Evolutionary conservation across 495 filamentous ascomycete species (phyloP).

Genomic region (Bryoglossum gracile): DNA sequence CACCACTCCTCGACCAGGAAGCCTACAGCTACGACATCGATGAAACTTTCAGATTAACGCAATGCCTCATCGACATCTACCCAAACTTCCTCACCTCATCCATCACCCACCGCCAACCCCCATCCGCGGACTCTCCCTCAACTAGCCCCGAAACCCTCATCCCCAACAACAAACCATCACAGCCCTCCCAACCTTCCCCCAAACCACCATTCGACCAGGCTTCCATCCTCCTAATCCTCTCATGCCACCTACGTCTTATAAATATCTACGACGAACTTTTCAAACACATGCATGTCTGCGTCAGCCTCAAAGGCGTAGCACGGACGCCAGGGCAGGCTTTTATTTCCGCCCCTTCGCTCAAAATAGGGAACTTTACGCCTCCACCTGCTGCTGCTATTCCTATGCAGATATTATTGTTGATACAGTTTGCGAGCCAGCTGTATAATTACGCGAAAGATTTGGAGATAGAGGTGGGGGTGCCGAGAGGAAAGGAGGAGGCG

Average conservation of each 20-base stretch:
- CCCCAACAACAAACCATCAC: neutral
- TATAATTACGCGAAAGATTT: constrained; percentile 12
- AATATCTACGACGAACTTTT: constrained; percentile 26
- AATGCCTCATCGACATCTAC: constrained; percentile 30
- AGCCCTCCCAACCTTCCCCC: neutral
- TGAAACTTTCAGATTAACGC: constrained; percentile 25
- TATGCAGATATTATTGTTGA: constrained; percentile 29
- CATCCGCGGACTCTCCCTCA: constrained; percentile 19
- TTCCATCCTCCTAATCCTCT: constrained; percentile 27
- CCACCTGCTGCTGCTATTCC: constrained; percentile 22
- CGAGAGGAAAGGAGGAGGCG: neutral
- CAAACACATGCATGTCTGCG: constrained; percentile 23
- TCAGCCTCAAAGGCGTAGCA: constrained; percentile 17
- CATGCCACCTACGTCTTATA: constrained; percentile 29
- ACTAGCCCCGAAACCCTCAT: constrained; percentile 1
- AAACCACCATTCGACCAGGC: constrained; percentile 25
- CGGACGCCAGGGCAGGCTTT: constrained; percentile 16
- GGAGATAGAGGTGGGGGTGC: constrained; percentile 4
- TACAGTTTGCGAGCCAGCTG: constrained; percentile 19
- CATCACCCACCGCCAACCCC: constrained; percentile 15
- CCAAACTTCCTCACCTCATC: constrained; percentile 12
- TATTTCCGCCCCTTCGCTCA: constrained; percentile 23
- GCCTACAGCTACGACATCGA: neutral
- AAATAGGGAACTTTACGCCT: constrained; percentile 29
- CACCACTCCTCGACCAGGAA: neutral